Conservation (phyloP, 1,284 basidiomycete species). For the Trichosporon coremiiforme region DNA sequence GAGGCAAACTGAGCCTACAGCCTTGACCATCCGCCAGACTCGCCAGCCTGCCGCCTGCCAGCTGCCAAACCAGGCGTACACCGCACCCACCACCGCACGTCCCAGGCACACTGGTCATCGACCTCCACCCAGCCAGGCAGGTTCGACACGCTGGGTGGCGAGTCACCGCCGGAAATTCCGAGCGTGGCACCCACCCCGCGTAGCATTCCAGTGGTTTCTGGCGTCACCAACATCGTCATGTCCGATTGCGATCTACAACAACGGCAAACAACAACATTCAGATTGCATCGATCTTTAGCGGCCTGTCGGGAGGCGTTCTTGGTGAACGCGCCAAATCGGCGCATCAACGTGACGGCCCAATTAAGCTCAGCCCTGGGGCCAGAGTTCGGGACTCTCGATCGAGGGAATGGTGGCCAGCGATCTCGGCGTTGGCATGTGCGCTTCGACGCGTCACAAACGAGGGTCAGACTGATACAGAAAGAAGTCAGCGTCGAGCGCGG, state of each 20-base stretch:
- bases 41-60: not conserved
- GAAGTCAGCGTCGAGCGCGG: too few relatives aligned
- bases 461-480: not conserved
- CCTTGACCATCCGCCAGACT: constrained; percentile 11
- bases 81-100: constrained; percentile 1
- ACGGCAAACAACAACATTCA: not conserved
- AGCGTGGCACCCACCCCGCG: not conserved
- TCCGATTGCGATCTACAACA: not conserved
- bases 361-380: not conserved
- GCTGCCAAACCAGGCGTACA: too few relatives aligned
- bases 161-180: constrained; percentile 13
- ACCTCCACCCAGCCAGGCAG: constrained; percentile 1
- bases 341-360: not conserved
- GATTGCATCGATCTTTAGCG: not conserved
- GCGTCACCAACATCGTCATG: constrained; percentile 4
- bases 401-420: too few relatives aligned
- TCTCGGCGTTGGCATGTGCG: too few relatives aligned
- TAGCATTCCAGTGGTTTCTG: constrained; percentile 15
- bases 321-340: too few relatives aligned
- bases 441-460: not conserved
- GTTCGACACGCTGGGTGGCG: constrained; percentile 1
- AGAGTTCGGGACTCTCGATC: not conserved
- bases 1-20: constrained; percentile 15
- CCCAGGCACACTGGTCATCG: not conserved
- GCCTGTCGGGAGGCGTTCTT: too few relatives aligned